Percentiles rank a stretch among this genome's conserved stretches.
These are phyloP conservation scores for Volvox carteri DNA, from an alignment of 163 green algal genomes.

Conservation along the genomic window DNA sequence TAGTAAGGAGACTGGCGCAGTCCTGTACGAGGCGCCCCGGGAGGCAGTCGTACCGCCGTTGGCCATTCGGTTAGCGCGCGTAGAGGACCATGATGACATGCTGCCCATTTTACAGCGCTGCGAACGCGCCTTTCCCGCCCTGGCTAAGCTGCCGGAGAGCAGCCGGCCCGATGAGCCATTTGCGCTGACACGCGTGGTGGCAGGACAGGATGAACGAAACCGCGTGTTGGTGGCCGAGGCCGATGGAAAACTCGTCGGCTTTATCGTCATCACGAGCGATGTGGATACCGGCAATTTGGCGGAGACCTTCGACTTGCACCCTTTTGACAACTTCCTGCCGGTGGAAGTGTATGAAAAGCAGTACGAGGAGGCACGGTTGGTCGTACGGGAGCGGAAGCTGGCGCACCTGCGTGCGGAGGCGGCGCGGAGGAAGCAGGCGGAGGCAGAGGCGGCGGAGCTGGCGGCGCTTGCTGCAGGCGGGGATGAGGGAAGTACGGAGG, in stretches of 20 bases:
- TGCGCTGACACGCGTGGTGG: conserved; percentile 78
- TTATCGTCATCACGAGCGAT: conserved; percentile 71
- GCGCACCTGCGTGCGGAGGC: conserved; percentile 13
- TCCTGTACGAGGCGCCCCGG: conserved; percentile 47
- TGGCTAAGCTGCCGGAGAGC: conserved; percentile 68
- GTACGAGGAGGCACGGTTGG: conserved; percentile 47
- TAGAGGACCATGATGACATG: conserved; percentile 79
- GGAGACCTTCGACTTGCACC: conserved; percentile 76
- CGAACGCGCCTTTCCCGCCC: conserved; percentile 35
- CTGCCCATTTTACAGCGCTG: conserved; percentile 68
- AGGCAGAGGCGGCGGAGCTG: not conserved
- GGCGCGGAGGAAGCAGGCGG: not conserved
- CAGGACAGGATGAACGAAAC: conserved; percentile 70
- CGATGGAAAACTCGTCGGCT: conserved; percentile 69
- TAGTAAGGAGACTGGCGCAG: conserved; percentile 13
- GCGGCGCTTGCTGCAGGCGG: not conserved
- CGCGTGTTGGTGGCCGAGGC: conserved; percentile 72
- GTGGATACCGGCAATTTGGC: conserved; percentile 69
- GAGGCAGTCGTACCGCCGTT: conserved; percentile 60
- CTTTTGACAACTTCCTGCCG: conserved; percentile 78
- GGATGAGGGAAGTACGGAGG: not conserved
- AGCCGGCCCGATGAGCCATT: conserved; percentile 70
- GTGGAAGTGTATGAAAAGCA: conserved; percentile 69
- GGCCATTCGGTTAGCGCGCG: conserved; percentile 59
- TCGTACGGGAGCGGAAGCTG: conserved; percentile 58